phyloP scores from a whole-genome alignment of 2,329 filamentous ascomycete genomes.

The Fusarium incarnatum region DNA sequence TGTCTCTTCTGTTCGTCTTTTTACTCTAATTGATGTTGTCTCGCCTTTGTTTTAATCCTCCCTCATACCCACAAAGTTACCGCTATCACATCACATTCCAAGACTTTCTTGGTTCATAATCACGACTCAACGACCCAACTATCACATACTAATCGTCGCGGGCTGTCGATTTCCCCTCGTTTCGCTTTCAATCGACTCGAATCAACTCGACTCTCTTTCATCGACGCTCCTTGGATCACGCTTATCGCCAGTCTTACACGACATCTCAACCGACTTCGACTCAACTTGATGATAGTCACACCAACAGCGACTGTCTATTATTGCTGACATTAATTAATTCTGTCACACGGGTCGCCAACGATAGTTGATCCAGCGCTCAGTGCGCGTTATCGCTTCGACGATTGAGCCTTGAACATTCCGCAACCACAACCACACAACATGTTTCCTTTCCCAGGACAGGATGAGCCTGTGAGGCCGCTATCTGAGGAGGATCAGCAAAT shows the following conservation, averaged over 20 bases:
- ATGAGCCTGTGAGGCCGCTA: constrained; percentile 53
- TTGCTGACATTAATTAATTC: constrained; percentile 18
- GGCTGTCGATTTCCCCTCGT: constrained; percentile 46
- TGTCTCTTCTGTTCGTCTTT: constrained; percentile 21
- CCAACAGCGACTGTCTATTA: constrained; percentile 23
- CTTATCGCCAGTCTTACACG: constrained; percentile 19
- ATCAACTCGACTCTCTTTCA: constrained; percentile 20
- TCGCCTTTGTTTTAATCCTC: constrained; percentile 33
- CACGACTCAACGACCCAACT: constrained; percentile 37
- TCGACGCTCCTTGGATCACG: constrained; percentile 29
- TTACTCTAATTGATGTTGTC: constrained; percentile 33
- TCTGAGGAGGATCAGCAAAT: constrained; percentile 55
- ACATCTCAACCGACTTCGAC: constrained; percentile 13
- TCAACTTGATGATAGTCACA: constrained; percentile 28
- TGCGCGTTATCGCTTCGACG: constrained; percentile 40
- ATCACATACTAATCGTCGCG: constrained; percentile 41
- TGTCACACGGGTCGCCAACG: constrained; percentile 19
- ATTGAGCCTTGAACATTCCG: constrained; percentile 20
- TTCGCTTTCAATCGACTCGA: constrained; percentile 26
- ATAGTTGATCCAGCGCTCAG: constrained; percentile 39
- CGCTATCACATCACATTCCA: constrained; percentile 21
- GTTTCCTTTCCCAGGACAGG: constrained; percentile 51
- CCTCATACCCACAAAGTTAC: constrained; percentile 20
- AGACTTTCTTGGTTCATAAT: constrained; percentile 22
- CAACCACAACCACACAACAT: constrained; percentile 43